Base-by-base conservation (phyloP, 179 eudicot species). In the Amaranthus tricolor region DNA sequence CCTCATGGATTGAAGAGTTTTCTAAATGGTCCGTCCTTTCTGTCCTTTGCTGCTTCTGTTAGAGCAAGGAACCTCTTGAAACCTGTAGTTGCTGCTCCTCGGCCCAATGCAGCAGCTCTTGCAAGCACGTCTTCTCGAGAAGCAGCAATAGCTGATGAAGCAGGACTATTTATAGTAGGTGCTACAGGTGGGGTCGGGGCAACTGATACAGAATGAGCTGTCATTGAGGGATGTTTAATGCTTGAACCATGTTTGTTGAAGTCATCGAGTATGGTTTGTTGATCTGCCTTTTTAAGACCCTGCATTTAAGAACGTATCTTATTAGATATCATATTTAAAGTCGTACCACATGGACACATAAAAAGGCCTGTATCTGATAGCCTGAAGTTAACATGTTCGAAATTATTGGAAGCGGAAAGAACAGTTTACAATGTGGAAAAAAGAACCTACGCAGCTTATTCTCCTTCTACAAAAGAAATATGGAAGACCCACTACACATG, bases 81-180 rank as follows among this genome's bases (percentile, higher is more conserved):
- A 19, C 97, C 97, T 0, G 96, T 95, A 17, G 97, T 90, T 20
- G 97, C 96, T 4, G 97, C 97, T 63, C 97, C 99, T 80, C 97
- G 86, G 9, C 99, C 99, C 5, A 95, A 89, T 4, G 99, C 99
- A 15, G 99, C 97, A 51, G 97, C 99, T 79, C 99, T 87, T 9
- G 97, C 88, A 6, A 95, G 89, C 68, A 95, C 93, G 49, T 95
- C 99, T 78, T 95, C 99, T 73, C 94, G 84, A 50, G 96, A 89
- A 21, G 88, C 86, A 10, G 83, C 79, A 11, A 86, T 70, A 60
- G 79, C 87, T 48, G 84, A 72, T 12, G 85, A 62, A 66, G 82
- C 81, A 43, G 87, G 79, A 73, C 47, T 77, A 15, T 76, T 44
- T 0, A 80, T 59, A 56, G 83, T 17, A 1, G 85, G 78, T 11